A percentile compares a stretch with the other conserved stretches of the same genome.
Conservation (phyloP, 2,329 filamentous ascomycete genomes). For the Fusarium sp. region DNA sequence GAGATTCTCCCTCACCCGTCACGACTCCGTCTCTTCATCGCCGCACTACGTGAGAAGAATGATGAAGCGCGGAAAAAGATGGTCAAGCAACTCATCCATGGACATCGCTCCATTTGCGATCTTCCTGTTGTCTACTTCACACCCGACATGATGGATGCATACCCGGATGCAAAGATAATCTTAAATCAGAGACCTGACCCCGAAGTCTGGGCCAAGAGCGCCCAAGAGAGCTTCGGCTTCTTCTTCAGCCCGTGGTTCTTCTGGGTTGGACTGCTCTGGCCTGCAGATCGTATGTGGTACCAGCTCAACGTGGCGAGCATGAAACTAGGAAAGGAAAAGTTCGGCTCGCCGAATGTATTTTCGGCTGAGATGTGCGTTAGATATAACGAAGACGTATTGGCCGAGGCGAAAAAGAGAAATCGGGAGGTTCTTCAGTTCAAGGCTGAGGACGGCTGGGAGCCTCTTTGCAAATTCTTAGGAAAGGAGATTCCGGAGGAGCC, state of each 20-base stretch:
- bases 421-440: constrained; percentile 43
- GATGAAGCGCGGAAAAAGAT: constrained; percentile 43
- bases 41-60: constrained; percentile 45
- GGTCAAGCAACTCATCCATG: constrained; percentile 46
- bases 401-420: constrained; percentile 46
- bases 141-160: constrained; percentile 54
- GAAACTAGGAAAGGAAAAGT: neutral
- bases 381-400: constrained; percentile 41
- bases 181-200: constrained; percentile 47
- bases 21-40: constrained; percentile 40
- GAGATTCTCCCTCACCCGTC: constrained; percentile 42
- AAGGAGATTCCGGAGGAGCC: constrained; percentile 27
- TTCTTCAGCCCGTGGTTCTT: constrained; percentile 44
- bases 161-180: constrained; percentile 48
- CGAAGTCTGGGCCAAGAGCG: constrained; percentile 45
- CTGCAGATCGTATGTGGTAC: constrained; percentile 46
- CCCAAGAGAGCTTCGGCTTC: constrained; percentile 43
- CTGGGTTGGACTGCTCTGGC: constrained; percentile 41
- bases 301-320: constrained; percentile 27
- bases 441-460: constrained; percentile 55
- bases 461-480: constrained; percentile 53
- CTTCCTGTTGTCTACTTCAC: constrained; percentile 49
- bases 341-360: neutral
- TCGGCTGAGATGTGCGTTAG: neutral
- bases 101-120: constrained; percentile 45